Percentiles rank a stretch among this genome's conserved stretches.
Conservation (phyloP, 441 rosid genomes). For the Syzygium syzygioides region DNA sequence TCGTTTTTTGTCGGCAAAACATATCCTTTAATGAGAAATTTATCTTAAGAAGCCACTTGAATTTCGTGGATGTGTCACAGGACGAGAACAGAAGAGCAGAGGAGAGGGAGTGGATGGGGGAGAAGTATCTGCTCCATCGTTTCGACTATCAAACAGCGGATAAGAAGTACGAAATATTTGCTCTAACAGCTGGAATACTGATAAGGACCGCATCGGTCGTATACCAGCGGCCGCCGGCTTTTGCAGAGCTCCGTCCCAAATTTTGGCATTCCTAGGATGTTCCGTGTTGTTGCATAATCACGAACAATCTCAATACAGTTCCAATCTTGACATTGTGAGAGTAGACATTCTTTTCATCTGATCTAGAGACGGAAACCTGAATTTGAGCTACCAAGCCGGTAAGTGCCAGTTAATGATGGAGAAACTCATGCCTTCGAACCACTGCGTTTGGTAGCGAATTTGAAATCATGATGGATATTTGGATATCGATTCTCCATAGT, state of each 20-base stretch:
- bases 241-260: slow-evolving; percentile 63
- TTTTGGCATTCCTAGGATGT: slow-evolving; percentile 46
- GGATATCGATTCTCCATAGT: rapidly evolving
- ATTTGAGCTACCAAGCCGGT: neutral
- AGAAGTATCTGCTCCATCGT: slow-evolving; percentile 64
- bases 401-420: rapidly evolving
- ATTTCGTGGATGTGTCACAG: slow-evolving; percentile 24
- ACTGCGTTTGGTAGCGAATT: neutral
- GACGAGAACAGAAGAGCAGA: slow-evolving; percentile 72
- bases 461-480: neutral
- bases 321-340: neutral
- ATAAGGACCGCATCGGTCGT: slow-evolving; percentile 85
- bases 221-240: slow-evolving; percentile 60
- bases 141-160: slow-evolving; percentile 56
- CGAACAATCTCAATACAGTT: neutral
- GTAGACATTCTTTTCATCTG: neutral
- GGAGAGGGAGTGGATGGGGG: slow-evolving; percentile 87
- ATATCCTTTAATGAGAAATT: neutral
- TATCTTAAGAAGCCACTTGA: neutral
- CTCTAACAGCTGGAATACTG: slow-evolving; percentile 85
- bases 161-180: slow-evolving; percentile 71
- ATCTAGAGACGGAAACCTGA: neutral
- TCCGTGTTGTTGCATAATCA: neutral
- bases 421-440: neutral
- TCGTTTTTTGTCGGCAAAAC: neutral